Conservation (phyloP, 768 basidiomycete species). For the Kondoa malvinella region DNA sequence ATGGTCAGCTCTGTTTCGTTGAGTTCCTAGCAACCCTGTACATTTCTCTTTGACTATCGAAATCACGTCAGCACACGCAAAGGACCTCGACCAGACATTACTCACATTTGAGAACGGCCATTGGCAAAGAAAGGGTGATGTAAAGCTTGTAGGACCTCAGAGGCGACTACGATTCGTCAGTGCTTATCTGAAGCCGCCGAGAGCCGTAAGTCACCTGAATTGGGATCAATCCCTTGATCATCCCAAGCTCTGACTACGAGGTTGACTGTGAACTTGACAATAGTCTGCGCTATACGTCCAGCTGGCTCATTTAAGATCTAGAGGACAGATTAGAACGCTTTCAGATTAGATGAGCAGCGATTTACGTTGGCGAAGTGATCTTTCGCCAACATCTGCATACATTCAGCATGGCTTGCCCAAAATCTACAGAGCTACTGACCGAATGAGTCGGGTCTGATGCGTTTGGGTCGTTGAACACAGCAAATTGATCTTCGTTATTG, state of each 20-base stretch:
- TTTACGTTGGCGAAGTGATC: slow-evolving; percentile 11
- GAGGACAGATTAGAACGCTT: too few species aligned
- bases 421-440: slow-evolving; percentile 25
- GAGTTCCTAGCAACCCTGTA: too few species aligned
- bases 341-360: too few species aligned
- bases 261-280: slow-evolving; percentile 33
- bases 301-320: slow-evolving; percentile 29
- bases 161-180: not conserved
- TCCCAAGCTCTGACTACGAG: slow-evolving; percentile 36
- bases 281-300: slow-evolving; percentile 32
- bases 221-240: slow-evolving; percentile 46
- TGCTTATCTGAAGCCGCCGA: not conserved
- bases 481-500: slow-evolving; percentile 9
- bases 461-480: slow-evolving; percentile 62
- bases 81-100: too few species aligned
- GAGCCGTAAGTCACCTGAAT: slow-evolving; percentile 25
- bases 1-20: too few species aligned
- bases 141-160: slow-evolving; percentile 43
- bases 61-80: too few species aligned
- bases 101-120: slow-evolving; percentile 42
- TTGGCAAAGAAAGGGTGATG: slow-evolving; percentile 75
- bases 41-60: slow-evolving; percentile 72
- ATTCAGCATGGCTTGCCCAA: not conserved
- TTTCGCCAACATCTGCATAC: slow-evolving; percentile 8
- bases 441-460: slow-evolving; percentile 37